A percentile compares a stretch with the other conserved stretches of the same genome.
These are phyloP conservation scores for Cinnamomum chago DNA, from an alignment of 164 flowering plant genomes.

Conservation along the genomic window DNA sequence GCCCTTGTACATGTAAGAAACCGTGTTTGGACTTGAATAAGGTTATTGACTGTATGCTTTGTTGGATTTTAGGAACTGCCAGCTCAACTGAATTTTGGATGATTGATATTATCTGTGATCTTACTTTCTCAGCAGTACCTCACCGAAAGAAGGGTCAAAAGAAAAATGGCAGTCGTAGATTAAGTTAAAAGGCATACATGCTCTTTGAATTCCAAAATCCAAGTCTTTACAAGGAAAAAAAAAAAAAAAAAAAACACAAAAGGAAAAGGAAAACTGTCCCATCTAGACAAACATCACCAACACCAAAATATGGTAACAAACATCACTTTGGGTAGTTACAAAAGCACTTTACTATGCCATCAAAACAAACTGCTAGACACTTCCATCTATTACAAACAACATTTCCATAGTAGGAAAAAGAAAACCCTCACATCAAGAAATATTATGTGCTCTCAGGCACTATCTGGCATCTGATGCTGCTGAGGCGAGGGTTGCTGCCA, in stretches of 20 bases:
- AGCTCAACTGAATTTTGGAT: no score
- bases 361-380: neutral
- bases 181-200: neutral
- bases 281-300: neutral
- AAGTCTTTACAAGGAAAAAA: neutral
- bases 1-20: no score
- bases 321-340: neutral
- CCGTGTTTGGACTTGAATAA: no score
- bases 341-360: neutral
- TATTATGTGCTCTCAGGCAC: neutral
- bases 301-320: neutral
- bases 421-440: neutral
- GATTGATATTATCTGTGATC: no score
- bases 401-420: no score
- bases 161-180: no score
- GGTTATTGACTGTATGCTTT: no score
- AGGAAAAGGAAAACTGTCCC: no score
- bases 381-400: neutral
- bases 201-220: neutral
- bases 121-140: no score
- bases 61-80: no score
- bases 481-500: conserved; percentile 19
- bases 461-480: conserved; percentile 9
- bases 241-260: no score
- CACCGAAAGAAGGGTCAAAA: no score